Conservation (phyloP, 768 basidiomycete genomes). For the Pleurotus djamor region DNA sequence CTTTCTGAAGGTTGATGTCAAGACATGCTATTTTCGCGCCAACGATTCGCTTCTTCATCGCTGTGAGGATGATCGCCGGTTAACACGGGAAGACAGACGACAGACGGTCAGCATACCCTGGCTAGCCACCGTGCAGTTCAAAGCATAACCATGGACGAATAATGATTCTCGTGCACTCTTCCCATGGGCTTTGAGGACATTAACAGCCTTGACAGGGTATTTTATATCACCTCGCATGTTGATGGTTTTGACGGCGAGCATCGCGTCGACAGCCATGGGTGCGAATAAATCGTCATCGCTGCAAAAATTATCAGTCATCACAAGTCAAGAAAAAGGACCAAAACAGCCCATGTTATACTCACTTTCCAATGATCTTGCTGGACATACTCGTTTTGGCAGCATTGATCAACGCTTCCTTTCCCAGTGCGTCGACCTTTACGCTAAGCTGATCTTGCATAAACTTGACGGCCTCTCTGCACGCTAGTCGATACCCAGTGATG, state of each 20-base stretch:
- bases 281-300: slow-evolving; percentile 98
- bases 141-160: slow-evolving; percentile 93
- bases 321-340: neutral
- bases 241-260: slow-evolving; percentile 94
- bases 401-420: slow-evolving; percentile 89
- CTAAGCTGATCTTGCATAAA: slow-evolving; percentile 98
- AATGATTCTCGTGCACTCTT: slow-evolving; percentile 93
- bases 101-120: slow-evolving; percentile 65
- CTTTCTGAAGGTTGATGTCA: slow-evolving; percentile 96
- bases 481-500: slow-evolving; percentile 96
- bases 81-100: neutral
- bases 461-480: slow-evolving; percentile 95
- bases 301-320: slow-evolving; percentile 2
- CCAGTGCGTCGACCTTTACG: slow-evolving; percentile 91
- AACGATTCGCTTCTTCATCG: slow-evolving; percentile 94
- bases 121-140: slow-evolving; percentile 98
- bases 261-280: slow-evolving; percentile 98
- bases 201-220: slow-evolving; percentile 99
- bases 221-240: slow-evolving; percentile 95
- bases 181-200: slow-evolving; percentile 97
- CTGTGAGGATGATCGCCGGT: slow-evolving; percentile 34
- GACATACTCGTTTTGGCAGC: slow-evolving; percentile 98
- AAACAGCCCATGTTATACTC: slow-evolving; percentile 28
- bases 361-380: slow-evolving; percentile 98
- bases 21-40: slow-evolving; percentile 98